Conservation (phyloP, 1,284 basidiomycete genomes). For the Leccinum fuscescens region DNA sequence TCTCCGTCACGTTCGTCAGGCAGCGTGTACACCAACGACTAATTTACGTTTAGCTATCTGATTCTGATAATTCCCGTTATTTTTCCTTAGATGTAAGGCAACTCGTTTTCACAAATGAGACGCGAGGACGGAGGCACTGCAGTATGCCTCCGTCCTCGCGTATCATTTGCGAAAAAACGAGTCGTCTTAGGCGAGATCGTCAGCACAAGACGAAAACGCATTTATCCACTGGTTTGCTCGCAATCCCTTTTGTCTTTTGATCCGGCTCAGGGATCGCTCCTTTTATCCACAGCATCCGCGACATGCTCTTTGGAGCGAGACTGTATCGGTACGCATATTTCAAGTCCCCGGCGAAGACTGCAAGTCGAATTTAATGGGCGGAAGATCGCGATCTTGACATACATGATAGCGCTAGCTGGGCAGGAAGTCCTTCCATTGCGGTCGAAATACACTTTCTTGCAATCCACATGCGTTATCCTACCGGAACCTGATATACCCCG, state of each 20-base stretch:
- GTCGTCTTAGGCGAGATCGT: slow-evolving; percentile 2
- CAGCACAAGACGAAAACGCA: slow-evolving; percentile 9
- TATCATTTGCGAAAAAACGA: slow-evolving; percentile 16
- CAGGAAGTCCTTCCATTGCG: slow-evolving; percentile 18
- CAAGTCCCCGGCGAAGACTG: slow-evolving; percentile 2
- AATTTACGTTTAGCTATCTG: slow-evolving; percentile 24
- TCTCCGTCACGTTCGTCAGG: slow-evolving; percentile 4
- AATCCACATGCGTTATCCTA: slow-evolving; percentile 10
- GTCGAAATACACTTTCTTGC: slow-evolving; percentile 8
- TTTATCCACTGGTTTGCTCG: slow-evolving; percentile 8
- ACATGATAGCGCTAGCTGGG: slow-evolving; percentile 4
- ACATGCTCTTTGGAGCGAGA: slow-evolving; percentile 9
- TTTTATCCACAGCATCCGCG: slow-evolving; percentile 14
- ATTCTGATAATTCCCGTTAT: slow-evolving; percentile 12
- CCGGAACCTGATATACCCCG: slow-evolving; percentile 1
- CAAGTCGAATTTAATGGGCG: slow-evolving; percentile 10
- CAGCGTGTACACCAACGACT: slow-evolving; percentile 25
- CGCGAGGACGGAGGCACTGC: slow-evolving; percentile 3
- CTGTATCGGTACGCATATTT: slow-evolving; percentile 8
- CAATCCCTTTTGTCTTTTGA: slow-evolving; percentile 20
- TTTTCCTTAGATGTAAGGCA: slow-evolving; percentile 20
- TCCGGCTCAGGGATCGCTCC: slow-evolving; percentile 29
- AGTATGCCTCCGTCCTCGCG: slow-evolving; percentile 10
- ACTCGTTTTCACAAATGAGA: background rate
- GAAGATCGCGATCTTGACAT: slow-evolving; percentile 16